A percentile compares a stretch with the other conserved stretches of the same genome.
These are phyloP conservation scores for Backusella morwellensis DNA, from an alignment of 192 early-diverging fungal genomes.

Conservation along the genomic window DNA sequence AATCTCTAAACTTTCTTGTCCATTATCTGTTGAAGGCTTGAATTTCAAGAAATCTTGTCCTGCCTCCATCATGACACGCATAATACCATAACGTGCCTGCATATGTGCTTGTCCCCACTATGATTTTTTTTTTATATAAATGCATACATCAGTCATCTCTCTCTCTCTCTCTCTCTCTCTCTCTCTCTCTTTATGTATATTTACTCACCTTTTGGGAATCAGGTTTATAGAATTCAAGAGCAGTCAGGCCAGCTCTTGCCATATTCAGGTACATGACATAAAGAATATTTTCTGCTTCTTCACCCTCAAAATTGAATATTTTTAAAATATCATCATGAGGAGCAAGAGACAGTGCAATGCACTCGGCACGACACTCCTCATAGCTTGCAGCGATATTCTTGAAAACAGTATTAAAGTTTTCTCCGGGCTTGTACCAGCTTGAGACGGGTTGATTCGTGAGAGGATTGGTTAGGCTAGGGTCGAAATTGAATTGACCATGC, in stretches of 20 bases:
- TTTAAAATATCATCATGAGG: slow-evolving; percentile 44
- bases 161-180: not conserved
- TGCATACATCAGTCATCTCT: not conserved
- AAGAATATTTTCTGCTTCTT: slow-evolving; percentile 47
- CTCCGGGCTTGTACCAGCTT: slow-evolving; percentile 52
- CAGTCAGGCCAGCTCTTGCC: slow-evolving; percentile 53
- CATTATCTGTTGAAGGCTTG: slow-evolving; percentile 13
- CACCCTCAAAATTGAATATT: slow-evolving; percentile 48
- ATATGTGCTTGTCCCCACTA: slow-evolving; percentile 57
- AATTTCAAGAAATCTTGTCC: slow-evolving; percentile 33
- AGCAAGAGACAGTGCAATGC: slow-evolving; percentile 43
- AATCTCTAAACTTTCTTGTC: slow-evolving; percentile 37
- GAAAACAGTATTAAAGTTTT: slow-evolving; percentile 57
- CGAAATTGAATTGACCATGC: slow-evolving; percentile 54
- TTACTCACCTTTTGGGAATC: slow-evolving; percentile 28
- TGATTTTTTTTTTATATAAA: no score
- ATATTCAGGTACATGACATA: slow-evolving; percentile 50
- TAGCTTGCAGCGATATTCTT: slow-evolving; percentile 39
- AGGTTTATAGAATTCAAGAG: slow-evolving; percentile 52
- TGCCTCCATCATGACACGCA: slow-evolving; percentile 45
- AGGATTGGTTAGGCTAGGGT: slow-evolving; percentile 37
- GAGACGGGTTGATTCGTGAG: slow-evolving; percentile 45
- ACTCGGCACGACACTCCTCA: slow-evolving; percentile 57
- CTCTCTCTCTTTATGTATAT: no score
- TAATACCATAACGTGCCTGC: slow-evolving; percentile 56